phyloP scores from a whole-genome alignment of 371 early-diverging fungal genomes.

The Phascolomyces articulosus region DNA sequence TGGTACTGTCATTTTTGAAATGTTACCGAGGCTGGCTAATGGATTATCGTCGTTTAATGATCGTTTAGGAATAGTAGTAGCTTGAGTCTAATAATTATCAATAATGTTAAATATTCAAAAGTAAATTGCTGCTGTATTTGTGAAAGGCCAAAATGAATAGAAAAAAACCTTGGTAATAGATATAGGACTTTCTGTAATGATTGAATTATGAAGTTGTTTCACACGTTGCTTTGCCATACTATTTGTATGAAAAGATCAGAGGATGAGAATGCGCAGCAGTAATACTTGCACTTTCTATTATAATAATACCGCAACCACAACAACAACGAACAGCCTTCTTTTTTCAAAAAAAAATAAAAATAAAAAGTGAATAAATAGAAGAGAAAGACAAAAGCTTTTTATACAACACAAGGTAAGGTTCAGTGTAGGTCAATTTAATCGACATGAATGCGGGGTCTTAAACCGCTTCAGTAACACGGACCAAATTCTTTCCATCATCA shows the following conservation, averaged over 20 bases:
- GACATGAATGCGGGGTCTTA: conserved; percentile 7
- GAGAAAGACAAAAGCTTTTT: not conserved
- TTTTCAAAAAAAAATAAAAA: too few relatives aligned
- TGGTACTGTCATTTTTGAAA: not conserved
- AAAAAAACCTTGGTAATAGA: conserved; percentile 1
- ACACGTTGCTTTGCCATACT: not conserved
- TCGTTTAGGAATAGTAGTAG: not conserved
- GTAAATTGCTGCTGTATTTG: too few relatives aligned
- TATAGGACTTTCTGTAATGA: not conserved
- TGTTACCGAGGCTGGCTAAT: not conserved
- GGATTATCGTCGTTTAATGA: not conserved
- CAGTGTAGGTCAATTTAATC: not conserved
- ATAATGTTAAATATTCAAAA: too few relatives aligned
- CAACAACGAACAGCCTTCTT: too few relatives aligned
- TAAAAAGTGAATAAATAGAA: not conserved
- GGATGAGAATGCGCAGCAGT: too few relatives aligned
- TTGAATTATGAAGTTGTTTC: not conserved
- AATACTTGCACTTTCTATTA: too few relatives aligned
- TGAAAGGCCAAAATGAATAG: not conserved
- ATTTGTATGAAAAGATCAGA: not conserved
- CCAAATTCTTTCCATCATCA: conserved; percentile 1
- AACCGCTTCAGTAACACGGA: conserved; percentile 7
- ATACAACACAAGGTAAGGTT: conserved; percentile 2
- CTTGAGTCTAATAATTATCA: too few relatives aligned
- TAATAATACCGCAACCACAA: too few relatives aligned